Percentiles rank a stretch among this genome's conserved stretches.
These are phyloP conservation scores for Mycotypha africana DNA, from an alignment of 371 early-diverging fungal genomes.

Conservation along the genomic window DNA sequence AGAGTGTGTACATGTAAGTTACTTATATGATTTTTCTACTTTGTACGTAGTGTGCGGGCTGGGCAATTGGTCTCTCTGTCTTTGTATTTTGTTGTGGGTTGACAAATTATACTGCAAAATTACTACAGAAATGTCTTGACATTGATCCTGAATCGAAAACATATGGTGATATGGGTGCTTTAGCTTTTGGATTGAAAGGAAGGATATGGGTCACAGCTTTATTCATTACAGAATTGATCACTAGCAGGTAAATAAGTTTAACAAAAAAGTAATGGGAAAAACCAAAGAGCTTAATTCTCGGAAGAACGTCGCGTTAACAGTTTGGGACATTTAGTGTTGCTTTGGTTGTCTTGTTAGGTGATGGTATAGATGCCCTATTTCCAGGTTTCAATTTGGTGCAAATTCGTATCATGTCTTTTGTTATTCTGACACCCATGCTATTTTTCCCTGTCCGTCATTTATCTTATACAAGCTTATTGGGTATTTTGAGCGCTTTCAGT, in stretches of 20 bases:
- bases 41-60: conserved; percentile 46
- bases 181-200: conserved; percentile 17
- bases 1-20: too few relatives aligned
- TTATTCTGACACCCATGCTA: conserved; percentile 38
- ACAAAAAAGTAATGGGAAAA: neutral
- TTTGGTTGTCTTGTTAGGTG: conserved; percentile 36
- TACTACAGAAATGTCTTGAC: conserved; percentile 57
- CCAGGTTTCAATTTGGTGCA: conserved; percentile 20
- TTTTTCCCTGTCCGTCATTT: conserved; percentile 47
- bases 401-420: conserved; percentile 26
- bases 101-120: conserved; percentile 62
- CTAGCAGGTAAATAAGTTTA: conserved; percentile 35
- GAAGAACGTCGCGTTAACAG: too few relatives aligned
- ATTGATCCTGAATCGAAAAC: conserved; percentile 40
- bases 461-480: conserved; percentile 46
- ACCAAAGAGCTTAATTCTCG: neutral
- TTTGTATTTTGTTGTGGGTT: conserved; percentile 50
- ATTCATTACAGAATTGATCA: conserved; percentile 62
- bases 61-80: conserved; percentile 52
- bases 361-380: conserved; percentile 32
- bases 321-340: conserved; percentile 26
- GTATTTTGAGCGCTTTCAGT: conserved; percentile 41
- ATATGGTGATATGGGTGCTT: conserved; percentile 61
- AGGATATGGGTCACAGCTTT: conserved; percentile 42
- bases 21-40: too few relatives aligned